Percentiles rank a stretch among this genome's conserved stretches.
Conservation (phyloP, 2,329 filamentous ascomycete species). For the Cladosporium phlei region DNA sequence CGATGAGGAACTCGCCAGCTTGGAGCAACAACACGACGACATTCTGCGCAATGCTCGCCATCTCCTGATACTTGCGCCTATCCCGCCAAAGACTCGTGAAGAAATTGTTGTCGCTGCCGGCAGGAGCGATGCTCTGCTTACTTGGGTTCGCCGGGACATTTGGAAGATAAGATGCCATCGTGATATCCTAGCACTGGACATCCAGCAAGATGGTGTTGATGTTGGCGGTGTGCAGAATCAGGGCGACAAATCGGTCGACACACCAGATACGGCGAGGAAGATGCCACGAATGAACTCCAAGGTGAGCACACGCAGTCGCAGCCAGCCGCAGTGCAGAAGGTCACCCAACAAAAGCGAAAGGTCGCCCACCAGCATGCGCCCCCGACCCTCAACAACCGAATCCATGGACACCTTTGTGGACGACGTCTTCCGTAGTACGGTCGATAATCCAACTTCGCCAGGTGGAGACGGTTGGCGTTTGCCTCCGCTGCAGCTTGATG, state of each 20-base stretch:
- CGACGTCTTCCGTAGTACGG: conserved; percentile 43
- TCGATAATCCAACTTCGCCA: conserved; percentile 33
- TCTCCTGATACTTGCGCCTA: conserved; percentile 79
- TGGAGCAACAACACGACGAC: conserved; percentile 73
- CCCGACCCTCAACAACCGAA: conserved; percentile 18
- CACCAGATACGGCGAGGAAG: conserved; percentile 21
- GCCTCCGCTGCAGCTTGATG: conserved; percentile 32
- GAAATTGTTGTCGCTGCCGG: conserved; percentile 79
- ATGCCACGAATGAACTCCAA: conserved; percentile 23
- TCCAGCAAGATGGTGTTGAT: conserved; percentile 66
- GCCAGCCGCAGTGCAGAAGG: conserved; percentile 25
- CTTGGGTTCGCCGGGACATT: conserved; percentile 91
- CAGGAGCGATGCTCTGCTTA: conserved; percentile 78
- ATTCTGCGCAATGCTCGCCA: conserved; percentile 87
- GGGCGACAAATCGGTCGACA: conserved; percentile 3
- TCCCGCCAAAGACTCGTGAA: conserved; percentile 85
- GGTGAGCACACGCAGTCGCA: conserved; percentile 14
- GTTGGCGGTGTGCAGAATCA: conserved; percentile 22
- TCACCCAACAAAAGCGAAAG: conserved; percentile 16
- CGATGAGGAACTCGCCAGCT: conserved; percentile 68
- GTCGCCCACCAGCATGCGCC: conserved; percentile 7
- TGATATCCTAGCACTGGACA: conserved; percentile 78
- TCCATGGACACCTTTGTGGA: conserved; percentile 34
- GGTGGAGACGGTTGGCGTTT: conserved; percentile 25
- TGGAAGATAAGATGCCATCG: conserved; percentile 88